Base-by-base conservation (phyloP, 106 monocot genomes). In the Posidonia australis region DNA sequence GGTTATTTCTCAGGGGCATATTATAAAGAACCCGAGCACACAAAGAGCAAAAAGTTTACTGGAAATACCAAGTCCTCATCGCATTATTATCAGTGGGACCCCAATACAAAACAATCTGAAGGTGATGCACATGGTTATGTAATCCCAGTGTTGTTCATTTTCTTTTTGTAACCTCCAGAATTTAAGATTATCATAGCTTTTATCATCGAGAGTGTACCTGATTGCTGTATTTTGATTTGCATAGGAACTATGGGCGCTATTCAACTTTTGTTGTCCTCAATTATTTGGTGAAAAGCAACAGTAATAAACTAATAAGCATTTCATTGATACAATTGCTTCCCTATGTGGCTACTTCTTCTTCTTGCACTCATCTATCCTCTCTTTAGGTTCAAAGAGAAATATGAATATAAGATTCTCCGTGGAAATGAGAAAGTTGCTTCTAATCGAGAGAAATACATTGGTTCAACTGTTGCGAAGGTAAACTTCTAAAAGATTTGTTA, bases 101-200 rank as follows among this genome's bases (percentile, higher is more conserved):
- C 98, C 98, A 13, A 87, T 98, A 47, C 98, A 98, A 58, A 98
- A 98, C 68, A 91, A 98, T 67, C 62, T 98, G 46, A 98, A 98
- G 87, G 98, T 87, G 54, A 28, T 71, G 10, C 29, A 5, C 45
- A 63, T 46, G 46, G 42, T 36, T 21, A 41, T 42, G 18, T 14
- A 14, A 27, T 41, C 29, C 17, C 31, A 9, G 5, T 27, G 28
- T 2, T 57, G 23, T 57, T 57, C 26, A 57, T 27, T 13, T 57
- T 28, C 25, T 49, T 49, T 49, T 49, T 49, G n/a, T n/a, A 16
- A 10, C 27, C 27, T 57, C 16, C 26, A 27, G 12, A 24, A 5
- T 0, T 25, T 25, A 25, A 25, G 26, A 25, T 26, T 49, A 17
- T 49, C n/a, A 49, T 49, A 49, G 2, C 13, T 10, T n/a, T 49